phyloP scores from a whole-genome alignment of 148 eudicot species.

The Chenopodium berlandieri region DNA sequence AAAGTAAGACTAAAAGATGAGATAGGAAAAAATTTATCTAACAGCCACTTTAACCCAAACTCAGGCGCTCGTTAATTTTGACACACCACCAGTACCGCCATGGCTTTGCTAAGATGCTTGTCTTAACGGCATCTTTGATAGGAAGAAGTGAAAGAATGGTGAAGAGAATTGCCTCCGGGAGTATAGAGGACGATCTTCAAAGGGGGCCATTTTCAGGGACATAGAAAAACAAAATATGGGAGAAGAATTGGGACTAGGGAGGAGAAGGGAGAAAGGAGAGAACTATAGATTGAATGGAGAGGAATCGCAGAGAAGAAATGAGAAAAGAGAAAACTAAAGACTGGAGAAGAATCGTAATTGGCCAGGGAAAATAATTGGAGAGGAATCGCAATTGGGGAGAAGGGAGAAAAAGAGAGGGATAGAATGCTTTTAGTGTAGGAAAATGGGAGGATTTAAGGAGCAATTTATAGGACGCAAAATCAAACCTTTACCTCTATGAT shows the following conservation, averaged over 20 bases:
- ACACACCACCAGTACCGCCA: slow-evolving; percentile 33
- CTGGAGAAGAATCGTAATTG: no score
- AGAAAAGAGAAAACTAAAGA: no score
- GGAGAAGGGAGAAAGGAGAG: no score
- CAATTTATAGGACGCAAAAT: background rate
- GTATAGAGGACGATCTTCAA: background rate
- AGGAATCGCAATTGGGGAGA: no score
- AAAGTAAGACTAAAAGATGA: slow-evolving; percentile 29
- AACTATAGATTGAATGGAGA: no score
- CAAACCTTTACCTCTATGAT: no score
- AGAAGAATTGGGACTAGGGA: no score
- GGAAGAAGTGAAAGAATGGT: slow-evolving; percentile 36
- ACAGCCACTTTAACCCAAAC: slow-evolving; percentile 1
- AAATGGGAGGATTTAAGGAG: background rate
- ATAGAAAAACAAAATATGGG: no score
- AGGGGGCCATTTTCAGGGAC: background rate
- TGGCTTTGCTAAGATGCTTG: slow-evolving; percentile 19
- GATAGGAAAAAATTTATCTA: no score
- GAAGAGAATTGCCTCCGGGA: slow-evolving; percentile 20
- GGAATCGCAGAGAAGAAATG: no score
- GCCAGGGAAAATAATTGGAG: no score
- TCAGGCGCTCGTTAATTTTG: slow-evolving; percentile 20
- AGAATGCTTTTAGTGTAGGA: background rate
- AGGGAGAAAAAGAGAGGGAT: no score
- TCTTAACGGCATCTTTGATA: slow-evolving; percentile 34